phyloP scores from a whole-genome alignment of 83 land plant genomes.

The Thuja plicata region DNA sequence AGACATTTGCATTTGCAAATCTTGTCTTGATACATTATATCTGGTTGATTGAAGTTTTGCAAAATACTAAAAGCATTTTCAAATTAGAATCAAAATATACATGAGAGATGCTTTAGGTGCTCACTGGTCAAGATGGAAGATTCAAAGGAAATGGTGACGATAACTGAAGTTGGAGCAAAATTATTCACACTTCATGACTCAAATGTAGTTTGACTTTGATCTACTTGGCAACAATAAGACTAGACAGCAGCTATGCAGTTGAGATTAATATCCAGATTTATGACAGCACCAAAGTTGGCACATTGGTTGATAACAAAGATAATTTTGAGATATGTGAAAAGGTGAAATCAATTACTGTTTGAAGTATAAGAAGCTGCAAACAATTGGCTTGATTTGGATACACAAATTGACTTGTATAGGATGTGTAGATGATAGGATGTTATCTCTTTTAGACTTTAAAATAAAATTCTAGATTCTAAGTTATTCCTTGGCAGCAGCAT shows the following conservation, averaged over 20 bases:
- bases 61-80: not conserved
- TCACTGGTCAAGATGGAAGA: not conserved
- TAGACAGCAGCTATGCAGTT: not conserved
- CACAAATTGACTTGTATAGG: not conserved
- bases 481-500: not conserved
- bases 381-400: not conserved
- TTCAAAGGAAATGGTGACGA: not conserved
- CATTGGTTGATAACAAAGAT: not conserved
- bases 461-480: not conserved
- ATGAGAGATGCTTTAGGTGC: not conserved
- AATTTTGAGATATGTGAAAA: not conserved
- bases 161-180: not conserved
- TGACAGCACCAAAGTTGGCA: not conserved
- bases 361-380: not conserved
- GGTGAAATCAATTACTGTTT: no score
- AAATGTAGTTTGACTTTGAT: not conserved
- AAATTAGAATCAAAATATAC: not conserved
- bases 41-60: not conserved
- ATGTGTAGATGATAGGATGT: not conserved
- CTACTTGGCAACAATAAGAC: not conserved
- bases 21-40: not conserved
- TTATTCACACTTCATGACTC: not conserved
- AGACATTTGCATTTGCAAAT: not conserved
- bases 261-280: not conserved
- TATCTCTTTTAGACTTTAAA: no score